Evolutionary conservation across 768 basidiomycete genomes (phyloP).

Genomic region (Pleurotus cornucopiae): DNA sequence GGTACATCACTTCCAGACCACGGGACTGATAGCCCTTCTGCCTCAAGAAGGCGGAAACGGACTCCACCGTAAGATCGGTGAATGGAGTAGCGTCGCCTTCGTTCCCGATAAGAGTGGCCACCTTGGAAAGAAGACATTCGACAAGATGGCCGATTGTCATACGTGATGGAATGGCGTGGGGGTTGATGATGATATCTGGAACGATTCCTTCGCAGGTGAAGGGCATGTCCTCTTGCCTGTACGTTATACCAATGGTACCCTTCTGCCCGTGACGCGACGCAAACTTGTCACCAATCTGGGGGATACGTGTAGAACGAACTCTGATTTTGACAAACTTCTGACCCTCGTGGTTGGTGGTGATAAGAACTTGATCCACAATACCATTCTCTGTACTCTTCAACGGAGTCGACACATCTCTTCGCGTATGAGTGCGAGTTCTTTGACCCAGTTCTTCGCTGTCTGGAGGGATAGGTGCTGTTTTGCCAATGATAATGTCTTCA

Average conservation of each 20-base stretch:
- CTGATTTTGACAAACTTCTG: conserved; percentile 99
- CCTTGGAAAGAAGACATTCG: conserved; percentile 94
- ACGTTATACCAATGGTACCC: conserved; percentile 99
- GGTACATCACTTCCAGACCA: conserved; percentile 97
- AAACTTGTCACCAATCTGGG: conserved; percentile 98
- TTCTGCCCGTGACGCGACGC: conserved; percentile 99
- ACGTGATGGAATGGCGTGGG: conserved; percentile 98
- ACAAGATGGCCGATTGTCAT: conserved; percentile 99
- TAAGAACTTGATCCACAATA: conserved; percentile 94
- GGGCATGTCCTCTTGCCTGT: conserved; percentile 99
- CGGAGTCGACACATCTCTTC: conserved; percentile 95
- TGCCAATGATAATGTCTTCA: conserved; percentile 99
- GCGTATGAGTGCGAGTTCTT: conserved; percentile 87
- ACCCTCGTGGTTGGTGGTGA: conserved; percentile 94
- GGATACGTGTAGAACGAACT: conserved; percentile 91
- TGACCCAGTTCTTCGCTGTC: conserved; percentile 98
- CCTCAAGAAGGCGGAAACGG: conserved; percentile 87
- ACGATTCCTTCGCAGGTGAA: conserved; percentile 97
- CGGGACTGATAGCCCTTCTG: conserved; percentile 95
- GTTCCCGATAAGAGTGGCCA: conserved; percentile 92
- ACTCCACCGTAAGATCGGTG: conserved; percentile 96
- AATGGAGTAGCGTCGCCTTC: conserved; percentile 99
- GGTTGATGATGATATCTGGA: conserved; percentile 97
- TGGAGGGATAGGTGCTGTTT: conserved; percentile 94
- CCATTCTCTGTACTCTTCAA: conserved; percentile 98